These are phyloP conservation scores for Lippia alba DNA, from an alignment of 305 asterid species.

Conservation along the genomic window DNA sequence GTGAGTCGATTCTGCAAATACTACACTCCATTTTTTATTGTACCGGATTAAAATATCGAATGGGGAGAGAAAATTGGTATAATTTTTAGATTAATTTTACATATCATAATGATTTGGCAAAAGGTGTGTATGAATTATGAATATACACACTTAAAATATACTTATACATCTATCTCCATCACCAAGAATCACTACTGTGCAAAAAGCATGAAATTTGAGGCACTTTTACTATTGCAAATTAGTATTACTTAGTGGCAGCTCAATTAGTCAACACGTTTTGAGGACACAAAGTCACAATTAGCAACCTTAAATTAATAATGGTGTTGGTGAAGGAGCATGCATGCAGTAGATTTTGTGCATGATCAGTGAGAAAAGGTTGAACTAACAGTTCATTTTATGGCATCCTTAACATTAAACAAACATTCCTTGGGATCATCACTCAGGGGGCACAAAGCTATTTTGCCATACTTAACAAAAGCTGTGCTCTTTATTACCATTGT, in stretches of 20 bases:
- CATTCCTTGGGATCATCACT: conserved; percentile 45
- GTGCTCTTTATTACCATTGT: conserved; percentile 28
- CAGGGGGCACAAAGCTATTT: conserved; percentile 33
- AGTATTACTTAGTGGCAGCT: no score
- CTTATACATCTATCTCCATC: no score
- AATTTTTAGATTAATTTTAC: no score
- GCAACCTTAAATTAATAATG: conserved; percentile 32
- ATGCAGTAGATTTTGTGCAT: conserved; percentile 28
- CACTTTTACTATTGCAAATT: conserved; percentile 9
- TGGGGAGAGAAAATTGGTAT: no score
- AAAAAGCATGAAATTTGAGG: conserved; percentile 17
- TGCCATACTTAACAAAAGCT: conserved; percentile 37
- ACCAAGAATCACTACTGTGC: no score
- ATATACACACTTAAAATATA: no score
- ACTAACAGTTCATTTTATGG: conserved; percentile 30
- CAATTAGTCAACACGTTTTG: conserved; percentile 43
- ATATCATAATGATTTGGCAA: no score
- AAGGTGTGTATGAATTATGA: no score
- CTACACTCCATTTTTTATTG: no score
- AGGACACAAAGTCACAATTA: conserved; percentile 26
- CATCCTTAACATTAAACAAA: conserved; percentile 33
- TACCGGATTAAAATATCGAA: no score
- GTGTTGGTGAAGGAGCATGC: conserved; percentile 29
- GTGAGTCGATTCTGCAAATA: no score
- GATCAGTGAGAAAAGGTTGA: conserved; percentile 28